Evolutionary conservation across 352 stramenopile genomes (phyloP), one percentile per base, ranked within the genome.

Genomic region (Phytophthora citricola): DNA sequence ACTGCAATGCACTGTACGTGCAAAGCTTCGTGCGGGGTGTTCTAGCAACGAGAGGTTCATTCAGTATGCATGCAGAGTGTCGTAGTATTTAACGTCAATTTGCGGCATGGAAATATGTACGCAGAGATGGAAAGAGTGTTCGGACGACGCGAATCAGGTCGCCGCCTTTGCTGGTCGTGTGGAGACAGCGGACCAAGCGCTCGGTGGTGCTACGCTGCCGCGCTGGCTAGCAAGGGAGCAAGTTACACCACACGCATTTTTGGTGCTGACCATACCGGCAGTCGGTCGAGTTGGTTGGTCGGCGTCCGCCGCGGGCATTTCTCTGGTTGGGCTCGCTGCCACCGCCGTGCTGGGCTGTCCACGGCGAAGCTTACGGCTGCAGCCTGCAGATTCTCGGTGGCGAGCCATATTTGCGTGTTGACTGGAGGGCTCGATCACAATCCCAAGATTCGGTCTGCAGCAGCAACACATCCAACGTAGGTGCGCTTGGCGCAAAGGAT

Each of bases 361-460:
- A 63, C 11, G 17, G 6, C 8, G 2, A 24, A 15, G 44, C 34
- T 20, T 12, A 39, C 27, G 7, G 44, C 27, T 4, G n/a, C 29
- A 15, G 22, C 17, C 17, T 20, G 17, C 17, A 20, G 10, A 3
- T 44, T 55, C 49, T 59, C 38, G 51, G 51, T 59, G 51, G 51
- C 41, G 43, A 48, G 55, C 3, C 26, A 24, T 32, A 56, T 44
- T 27, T 36, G 59, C 59, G 59, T 63, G 59, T 63, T 62, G 51
- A 39, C 43, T 44, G 26, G 22, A 55, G 31, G 24, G 26, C 52
- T 44, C 22, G 26, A 22, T 52, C 61, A 69, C 61, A 69, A 69
- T 58, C 61, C 24, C 45, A 52, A 58, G 38, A 52, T 56, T 45
- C 11, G 36, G 32, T 8, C 11, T 36, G 31, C 26, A 31, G 12